Evolutionary conservation across 139 green algal genomes (phyloP), one percentile per base, ranked within the genome.

Genomic region (Chlamydomonas schloesseri): DNA sequence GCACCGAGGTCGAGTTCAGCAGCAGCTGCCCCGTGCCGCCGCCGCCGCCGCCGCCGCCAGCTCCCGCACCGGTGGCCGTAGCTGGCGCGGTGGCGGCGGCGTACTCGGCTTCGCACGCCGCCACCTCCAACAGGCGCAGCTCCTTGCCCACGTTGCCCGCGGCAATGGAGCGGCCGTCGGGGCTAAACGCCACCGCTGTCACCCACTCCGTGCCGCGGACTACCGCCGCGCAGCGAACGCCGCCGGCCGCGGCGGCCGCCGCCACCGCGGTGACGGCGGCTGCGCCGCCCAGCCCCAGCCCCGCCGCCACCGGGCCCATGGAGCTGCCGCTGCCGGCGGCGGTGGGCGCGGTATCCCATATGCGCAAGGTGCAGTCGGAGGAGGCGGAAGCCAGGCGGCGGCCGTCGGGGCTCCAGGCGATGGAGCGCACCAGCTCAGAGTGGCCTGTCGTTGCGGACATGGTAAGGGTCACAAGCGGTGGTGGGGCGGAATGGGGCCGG

Each of bases 131-230:
- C 20, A 82, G 33, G 23, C 74, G 55, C 21, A 82, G 55, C 57
- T 82, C 74, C 74, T 82, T 82, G 4, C n/a, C 74, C n/a, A 71
- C 74, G 53, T 55, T 82, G 74, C 74, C 74, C 10, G n/a, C 55
- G 18, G 57, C 74, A 11, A 82, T 6, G 9, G 74, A 28, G 33
- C 57, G 74, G n/a, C 74, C 55, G 74, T 70, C 74, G 23, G 74
- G 74, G 55, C 33, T 58, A 31, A 82, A 82, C 33, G 18, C 31
- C 33, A 71, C 74, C 18, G 74, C 74, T 0, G 74, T 82, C 55
- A 82, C 23, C 74, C 74, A 82, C 50, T 82, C 74, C 3, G 37
- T 55, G 21, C 70, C 53, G 1, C 74, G 74, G 13, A 82, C 21
- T 23, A 82, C 29, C 10, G 74, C 74, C 20, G 74, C 55, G 15